phyloP scores from a whole-genome alignment of 140 eudicot species.

The Stevia rebaudiana region DNA sequence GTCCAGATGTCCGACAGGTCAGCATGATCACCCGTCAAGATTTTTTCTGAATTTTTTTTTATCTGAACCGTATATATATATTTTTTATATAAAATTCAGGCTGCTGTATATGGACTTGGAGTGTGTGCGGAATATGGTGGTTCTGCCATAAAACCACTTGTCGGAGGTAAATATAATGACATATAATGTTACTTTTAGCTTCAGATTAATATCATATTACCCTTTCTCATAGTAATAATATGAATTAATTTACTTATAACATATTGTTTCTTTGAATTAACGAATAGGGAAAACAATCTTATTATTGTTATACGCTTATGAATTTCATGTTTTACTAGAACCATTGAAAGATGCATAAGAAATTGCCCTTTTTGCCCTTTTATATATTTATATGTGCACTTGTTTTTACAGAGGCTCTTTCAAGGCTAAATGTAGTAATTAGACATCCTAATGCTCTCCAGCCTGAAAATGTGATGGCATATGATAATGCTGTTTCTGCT shows the following conservation, averaged over 20 bases:
- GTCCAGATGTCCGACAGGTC: conserved; percentile 93
- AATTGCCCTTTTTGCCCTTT: not conserved
- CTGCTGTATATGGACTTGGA: conserved; percentile 98
- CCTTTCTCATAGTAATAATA: not conserved
- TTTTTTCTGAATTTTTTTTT: conserved; percentile 9
- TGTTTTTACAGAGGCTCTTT: conserved; percentile 77
- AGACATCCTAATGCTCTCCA: conserved; percentile 72
- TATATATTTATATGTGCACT: not conserved
- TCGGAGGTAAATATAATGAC: conserved; percentile 55
- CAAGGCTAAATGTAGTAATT: conserved; percentile 83
- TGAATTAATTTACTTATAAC: not conserved
- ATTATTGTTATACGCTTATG: too few relatives aligned
- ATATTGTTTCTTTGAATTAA: not conserved
- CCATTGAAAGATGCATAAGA: not conserved
- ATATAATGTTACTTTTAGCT: not conserved
- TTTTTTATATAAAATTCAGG: conserved; percentile 39
- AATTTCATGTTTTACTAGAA: too few relatives aligned
- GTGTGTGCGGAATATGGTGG: conserved; percentile 97
- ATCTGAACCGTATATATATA: conserved; percentile 2
- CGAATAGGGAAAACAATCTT: not conserved
- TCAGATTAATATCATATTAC: not conserved
- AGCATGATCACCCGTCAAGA: conserved; percentile 2
- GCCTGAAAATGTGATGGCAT: conserved; percentile 88
- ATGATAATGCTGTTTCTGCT: conserved; percentile 98
- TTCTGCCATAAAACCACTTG: conserved; percentile 79